These are phyloP conservation scores for Inga leiocalycina DNA, from an alignment of 306 rosid genomes.

Conservation along the genomic window DNA sequence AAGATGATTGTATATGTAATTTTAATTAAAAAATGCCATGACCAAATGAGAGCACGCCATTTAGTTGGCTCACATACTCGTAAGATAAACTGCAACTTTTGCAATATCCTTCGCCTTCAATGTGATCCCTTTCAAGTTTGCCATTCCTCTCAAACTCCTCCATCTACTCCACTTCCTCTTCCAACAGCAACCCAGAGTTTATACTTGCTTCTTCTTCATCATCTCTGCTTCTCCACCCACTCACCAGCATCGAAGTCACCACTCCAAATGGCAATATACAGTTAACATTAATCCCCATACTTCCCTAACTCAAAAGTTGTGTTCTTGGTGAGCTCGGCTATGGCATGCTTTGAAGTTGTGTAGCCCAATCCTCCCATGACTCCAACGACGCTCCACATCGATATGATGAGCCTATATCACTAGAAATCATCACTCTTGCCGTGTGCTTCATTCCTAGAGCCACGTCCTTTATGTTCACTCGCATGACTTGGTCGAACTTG, in stretches of 20 bases:
- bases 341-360: constrained; percentile 91
- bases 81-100: constrained; percentile 87
- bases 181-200: constrained; percentile 52
- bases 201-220: not conserved
- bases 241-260: constrained; percentile 86
- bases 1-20: no score
- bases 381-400: constrained; percentile 74
- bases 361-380: constrained; percentile 84
- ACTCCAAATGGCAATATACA: constrained; percentile 91
- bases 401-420: constrained; percentile 65
- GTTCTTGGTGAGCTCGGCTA: constrained; percentile 82
- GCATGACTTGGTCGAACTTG: constrained; percentile 74
- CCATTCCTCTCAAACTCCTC: constrained; percentile 80
- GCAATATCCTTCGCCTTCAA: constrained; percentile 76
- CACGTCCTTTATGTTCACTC: constrained; percentile 78
- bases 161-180: constrained; percentile 65
- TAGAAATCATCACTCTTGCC: constrained; percentile 74
- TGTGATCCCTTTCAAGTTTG: constrained; percentile 68
- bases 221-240: constrained; percentile 60
- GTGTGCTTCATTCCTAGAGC: constrained; percentile 89
- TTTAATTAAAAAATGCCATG: no score
- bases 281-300: constrained; percentile 74
- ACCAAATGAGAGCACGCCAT: no score
- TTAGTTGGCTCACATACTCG: constrained; percentile 32
- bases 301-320: constrained; percentile 77